These are phyloP conservation scores for Fraxinus latifolia DNA, from an alignment of 305 asterid species.

Conservation along the genomic window DNA sequence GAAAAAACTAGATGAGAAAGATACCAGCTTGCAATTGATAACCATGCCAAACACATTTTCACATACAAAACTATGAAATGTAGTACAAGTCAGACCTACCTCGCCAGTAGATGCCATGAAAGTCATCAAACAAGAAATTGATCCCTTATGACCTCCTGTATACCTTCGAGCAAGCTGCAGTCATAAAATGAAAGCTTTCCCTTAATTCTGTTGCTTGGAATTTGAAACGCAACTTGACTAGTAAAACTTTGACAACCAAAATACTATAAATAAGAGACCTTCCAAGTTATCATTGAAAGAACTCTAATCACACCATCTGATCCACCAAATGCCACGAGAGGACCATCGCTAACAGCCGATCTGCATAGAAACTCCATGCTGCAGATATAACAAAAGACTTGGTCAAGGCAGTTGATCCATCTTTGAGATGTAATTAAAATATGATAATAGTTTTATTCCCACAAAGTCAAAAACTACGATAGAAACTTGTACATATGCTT, in stretches of 20 bases:
- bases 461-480: neutral
- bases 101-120: constrained; percentile 97
- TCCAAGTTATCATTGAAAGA: constrained; percentile 98
- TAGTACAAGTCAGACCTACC: constrained; percentile 41
- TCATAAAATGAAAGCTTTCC: constrained; percentile 20
- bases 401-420: constrained; percentile 33
- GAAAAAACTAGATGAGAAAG: neutral
- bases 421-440: constrained; percentile 2
- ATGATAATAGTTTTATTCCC: constrained; percentile 18
- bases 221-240: constrained; percentile 14
- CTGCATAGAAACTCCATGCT: constrained; percentile 95
- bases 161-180: constrained; percentile 96
- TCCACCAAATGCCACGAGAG: constrained; percentile 98
- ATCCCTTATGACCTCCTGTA: constrained; percentile 97
- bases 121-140: constrained; percentile 94
- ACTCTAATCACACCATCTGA: constrained; percentile 99
- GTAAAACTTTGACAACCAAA: constrained; percentile 22
- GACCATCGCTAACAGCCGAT: constrained; percentile 80
- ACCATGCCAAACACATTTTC: constrained; percentile 19
- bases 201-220: constrained; percentile 19
- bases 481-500: neutral
- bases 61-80: constrained; percentile 11
- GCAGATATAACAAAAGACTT: constrained; percentile 36
- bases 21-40: constrained; percentile 14
- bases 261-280: constrained; percentile 47